Percentiles rank a stretch among this genome's conserved stretches.
phyloP scores from a whole-genome alignment of 2,329 filamentous ascomycete genomes.

The Biscogniauxia sp. region DNA sequence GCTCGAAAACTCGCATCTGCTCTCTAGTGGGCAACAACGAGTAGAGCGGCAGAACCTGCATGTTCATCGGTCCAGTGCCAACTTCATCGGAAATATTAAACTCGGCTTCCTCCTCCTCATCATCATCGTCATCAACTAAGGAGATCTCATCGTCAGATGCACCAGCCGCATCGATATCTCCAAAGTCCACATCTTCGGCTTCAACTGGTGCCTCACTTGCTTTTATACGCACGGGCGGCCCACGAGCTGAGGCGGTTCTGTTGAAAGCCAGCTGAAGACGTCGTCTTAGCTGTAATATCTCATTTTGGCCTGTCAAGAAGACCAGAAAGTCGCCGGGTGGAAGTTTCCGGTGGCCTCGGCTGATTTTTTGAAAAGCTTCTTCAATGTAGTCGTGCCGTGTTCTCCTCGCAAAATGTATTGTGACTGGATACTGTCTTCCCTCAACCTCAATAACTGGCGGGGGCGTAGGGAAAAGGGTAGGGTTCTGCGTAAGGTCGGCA shows the following conservation, averaged over 20 bases:
- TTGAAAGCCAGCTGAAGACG: slow-evolving; percentile 68
- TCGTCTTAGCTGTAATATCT: slow-evolving; percentile 83
- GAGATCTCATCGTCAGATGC: slow-evolving; percentile 51
- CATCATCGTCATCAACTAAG: slow-evolving; percentile 46
- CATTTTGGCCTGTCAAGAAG: slow-evolving; percentile 90
- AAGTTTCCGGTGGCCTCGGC: slow-evolving; percentile 82
- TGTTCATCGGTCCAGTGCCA: slow-evolving; percentile 63
- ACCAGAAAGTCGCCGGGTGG: slow-evolving; percentile 89
- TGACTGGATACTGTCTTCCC: slow-evolving; percentile 88
- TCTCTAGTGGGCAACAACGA: slow-evolving; percentile 88
- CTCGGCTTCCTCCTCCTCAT: slow-evolving; percentile 64
- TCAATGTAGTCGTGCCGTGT: slow-evolving; percentile 88
- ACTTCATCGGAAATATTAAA: slow-evolving; percentile 66
- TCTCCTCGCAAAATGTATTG: slow-evolving; percentile 79
- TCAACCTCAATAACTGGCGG: slow-evolving; percentile 88
- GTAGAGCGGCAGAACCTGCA: slow-evolving; percentile 91
- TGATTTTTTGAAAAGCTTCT: slow-evolving; percentile 84
- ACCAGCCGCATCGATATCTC: slow-evolving; percentile 62
- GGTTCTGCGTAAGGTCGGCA: slow-evolving; percentile 84
- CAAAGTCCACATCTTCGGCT: slow-evolving; percentile 83
- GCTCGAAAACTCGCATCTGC: slow-evolving; percentile 86
- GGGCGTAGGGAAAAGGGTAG: slow-evolving; percentile 70
- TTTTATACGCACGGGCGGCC: slow-evolving; percentile 70
- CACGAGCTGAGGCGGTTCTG: slow-evolving; percentile 53
- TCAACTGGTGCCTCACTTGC: slow-evolving; percentile 77